Evolutionary conservation across 106 monocot species (phyloP).

Genomic region (Dendrobium catenatum): DNA sequence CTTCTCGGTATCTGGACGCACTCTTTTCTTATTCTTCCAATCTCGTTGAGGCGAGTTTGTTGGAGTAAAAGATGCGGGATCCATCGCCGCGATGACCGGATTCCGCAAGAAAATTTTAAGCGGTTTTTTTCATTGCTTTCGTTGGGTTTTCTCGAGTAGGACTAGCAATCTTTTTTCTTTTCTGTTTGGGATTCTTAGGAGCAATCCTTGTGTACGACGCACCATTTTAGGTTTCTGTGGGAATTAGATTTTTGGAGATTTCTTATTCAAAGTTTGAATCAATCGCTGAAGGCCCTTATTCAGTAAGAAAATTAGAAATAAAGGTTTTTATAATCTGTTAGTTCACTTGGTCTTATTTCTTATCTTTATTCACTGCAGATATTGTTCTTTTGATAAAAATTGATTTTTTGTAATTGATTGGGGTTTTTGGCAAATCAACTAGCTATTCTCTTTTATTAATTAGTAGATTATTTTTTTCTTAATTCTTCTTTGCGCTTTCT

Average conservation of each 20-base stretch:
- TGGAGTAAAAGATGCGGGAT: neutral
- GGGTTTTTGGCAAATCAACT: neutral
- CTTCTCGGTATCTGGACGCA: neutral
- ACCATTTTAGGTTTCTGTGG: neutral
- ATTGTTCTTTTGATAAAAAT: neutral
- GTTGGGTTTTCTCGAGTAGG: too few relatives aligned
- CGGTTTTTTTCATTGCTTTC: neutral
- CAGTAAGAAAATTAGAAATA: neutral
- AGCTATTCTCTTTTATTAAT: neutral
- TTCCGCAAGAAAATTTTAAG: neutral
- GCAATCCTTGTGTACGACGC: neutral
- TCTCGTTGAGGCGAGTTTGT: neutral
- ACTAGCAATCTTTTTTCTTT: neutral
- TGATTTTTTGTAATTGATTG: neutral
- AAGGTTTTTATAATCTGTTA: neutral
- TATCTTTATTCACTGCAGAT: neutral
- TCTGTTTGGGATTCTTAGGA: neutral
- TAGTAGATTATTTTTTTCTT: neutral
- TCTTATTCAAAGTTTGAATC: neutral
- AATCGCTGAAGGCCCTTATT: neutral
- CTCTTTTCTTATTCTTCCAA: neutral
- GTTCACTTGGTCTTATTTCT: neutral
- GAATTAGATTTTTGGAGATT: neutral
- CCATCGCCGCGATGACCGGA: neutral
- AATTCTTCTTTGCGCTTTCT: neutral